Percentiles rank a stretch among this genome's conserved stretches.
These are phyloP conservation scores for Mycena albidolilacea DNA, from an alignment of 768 basidiomycete genomes.

Conservation along the genomic window DNA sequence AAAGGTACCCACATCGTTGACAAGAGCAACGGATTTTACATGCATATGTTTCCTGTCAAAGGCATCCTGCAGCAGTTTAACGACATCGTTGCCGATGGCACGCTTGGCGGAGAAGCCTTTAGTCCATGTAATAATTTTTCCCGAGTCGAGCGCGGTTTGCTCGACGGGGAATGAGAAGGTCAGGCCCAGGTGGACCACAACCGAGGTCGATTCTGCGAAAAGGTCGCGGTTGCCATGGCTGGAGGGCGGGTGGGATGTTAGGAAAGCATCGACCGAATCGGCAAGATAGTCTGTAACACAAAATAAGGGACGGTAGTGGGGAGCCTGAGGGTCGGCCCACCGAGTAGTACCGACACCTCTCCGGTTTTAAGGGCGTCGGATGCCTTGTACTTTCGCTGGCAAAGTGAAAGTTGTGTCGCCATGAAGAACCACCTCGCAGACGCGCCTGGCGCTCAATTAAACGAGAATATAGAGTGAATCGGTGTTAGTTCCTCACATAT, in stretches of 20 bases:
- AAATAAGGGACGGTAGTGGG: constrained; percentile 16
- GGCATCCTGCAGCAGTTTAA: constrained; percentile 85
- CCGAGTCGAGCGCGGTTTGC: constrained; percentile 92
- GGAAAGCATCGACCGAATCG: constrained; percentile 95
- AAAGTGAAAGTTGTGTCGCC: constrained; percentile 92
- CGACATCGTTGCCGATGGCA: constrained; percentile 84
- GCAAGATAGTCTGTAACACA: constrained; percentile 91
- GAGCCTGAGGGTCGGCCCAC: constrained; percentile 56
- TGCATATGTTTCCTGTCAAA: constrained; percentile 87
- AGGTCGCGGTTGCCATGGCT: constrained; percentile 38
- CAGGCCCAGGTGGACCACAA: constrained; percentile 79
- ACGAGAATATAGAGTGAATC: constrained; percentile 19
- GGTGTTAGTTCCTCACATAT: constrained; percentile 73
- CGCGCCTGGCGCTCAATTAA: constrained; percentile 72
- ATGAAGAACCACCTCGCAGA: constrained; percentile 93
- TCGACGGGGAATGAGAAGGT: constrained; percentile 99
- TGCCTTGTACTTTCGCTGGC: constrained; percentile 97
- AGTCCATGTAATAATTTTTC: constrained; percentile 94
- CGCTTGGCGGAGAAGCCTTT: constrained; percentile 91
- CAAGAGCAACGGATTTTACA: constrained; percentile 85
- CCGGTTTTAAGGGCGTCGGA: constrained; percentile 95
- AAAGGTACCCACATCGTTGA: constrained; percentile 82
- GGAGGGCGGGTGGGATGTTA: constrained; percentile 71
- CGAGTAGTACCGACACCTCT: constrained; percentile 89
- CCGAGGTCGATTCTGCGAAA: constrained; percentile 40